Conservation (phyloP, 2,329 filamentous ascomycete species). For the Tolypocladium pustulatum region DNA sequence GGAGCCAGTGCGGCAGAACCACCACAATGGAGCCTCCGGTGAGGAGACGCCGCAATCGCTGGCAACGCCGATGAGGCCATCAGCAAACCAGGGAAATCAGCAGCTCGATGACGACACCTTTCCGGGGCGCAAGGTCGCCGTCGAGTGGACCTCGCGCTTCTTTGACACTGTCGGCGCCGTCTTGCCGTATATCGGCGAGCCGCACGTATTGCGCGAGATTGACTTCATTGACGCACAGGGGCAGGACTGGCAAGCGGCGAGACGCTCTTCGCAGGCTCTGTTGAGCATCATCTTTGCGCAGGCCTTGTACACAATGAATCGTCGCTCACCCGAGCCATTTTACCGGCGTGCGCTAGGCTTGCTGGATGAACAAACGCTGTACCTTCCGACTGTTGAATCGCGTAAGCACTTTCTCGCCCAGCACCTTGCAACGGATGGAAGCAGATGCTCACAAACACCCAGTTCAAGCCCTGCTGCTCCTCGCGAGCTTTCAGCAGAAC, state of each 20-base stretch:
- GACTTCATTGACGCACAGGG: constrained; percentile 6
- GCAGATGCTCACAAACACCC: neutral
- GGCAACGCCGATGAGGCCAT: neutral
- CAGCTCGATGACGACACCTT: constrained; percentile 4
- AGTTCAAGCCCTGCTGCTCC: constrained; percentile 21
- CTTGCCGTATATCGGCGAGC: constrained; percentile 14
- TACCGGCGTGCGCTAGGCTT: constrained; percentile 14
- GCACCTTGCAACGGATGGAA: neutral
- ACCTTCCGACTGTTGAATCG: constrained; percentile 9
- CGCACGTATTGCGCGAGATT: constrained; percentile 9
- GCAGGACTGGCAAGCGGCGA: constrained; percentile 4
- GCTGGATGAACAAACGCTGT: constrained; percentile 14
- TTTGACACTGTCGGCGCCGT: constrained; percentile 18
- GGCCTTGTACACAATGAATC: constrained; percentile 11
- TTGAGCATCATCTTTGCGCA: constrained; percentile 18
- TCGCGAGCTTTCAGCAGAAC: constrained; percentile 22
- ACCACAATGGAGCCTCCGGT: neutral
- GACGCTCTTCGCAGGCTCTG: constrained; percentile 9
- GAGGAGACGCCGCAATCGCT: neutral
- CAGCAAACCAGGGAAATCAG: neutral
- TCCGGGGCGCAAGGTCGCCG: constrained; percentile 7
- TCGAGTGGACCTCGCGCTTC: constrained; percentile 12
- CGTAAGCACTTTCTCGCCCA: constrained; percentile 1
- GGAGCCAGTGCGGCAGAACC: constrained; percentile 1
- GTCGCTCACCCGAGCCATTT: constrained; percentile 12